These are phyloP conservation scores for Oryza australiensis DNA, from an alignment of 176 grass and related monocot species.

Conservation along the genomic window DNA sequence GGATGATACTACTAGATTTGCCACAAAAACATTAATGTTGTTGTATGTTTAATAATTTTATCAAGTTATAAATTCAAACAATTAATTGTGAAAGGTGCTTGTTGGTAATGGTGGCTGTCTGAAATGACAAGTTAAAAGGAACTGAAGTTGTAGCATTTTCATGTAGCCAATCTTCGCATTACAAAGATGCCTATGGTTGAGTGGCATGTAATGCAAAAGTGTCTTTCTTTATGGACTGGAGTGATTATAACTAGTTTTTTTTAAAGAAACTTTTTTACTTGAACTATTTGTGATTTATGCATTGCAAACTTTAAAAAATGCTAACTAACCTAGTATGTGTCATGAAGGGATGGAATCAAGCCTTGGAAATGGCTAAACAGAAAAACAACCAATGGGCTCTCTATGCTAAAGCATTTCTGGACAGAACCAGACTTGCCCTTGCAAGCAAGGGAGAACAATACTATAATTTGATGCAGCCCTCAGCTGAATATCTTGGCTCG, in stretches of 20 bases:
- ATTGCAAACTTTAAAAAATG: slow-evolving; percentile 10
- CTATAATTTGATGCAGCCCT: slow-evolving; percentile 79
- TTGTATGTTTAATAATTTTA: not conserved
- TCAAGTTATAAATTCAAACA: not conserved
- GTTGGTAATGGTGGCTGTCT: not conserved
- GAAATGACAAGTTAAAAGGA: not conserved
- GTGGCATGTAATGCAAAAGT: slow-evolving; percentile 24
- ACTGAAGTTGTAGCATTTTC: not conserved
- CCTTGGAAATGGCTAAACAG: slow-evolving; percentile 73
- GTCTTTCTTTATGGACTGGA: not conserved
- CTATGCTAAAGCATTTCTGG: slow-evolving; percentile 92
- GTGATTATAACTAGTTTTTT: not conserved
- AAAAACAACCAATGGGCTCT: slow-evolving; percentile 84
- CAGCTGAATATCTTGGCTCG: slow-evolving; percentile 94
- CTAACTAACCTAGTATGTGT: slow-evolving; percentile 32
- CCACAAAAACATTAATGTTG: not conserved
- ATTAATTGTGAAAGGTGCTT: not conserved
- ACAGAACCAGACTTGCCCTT: slow-evolving; percentile 91
- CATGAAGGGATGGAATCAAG: slow-evolving; percentile 92
- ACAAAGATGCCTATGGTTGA: not conserved
- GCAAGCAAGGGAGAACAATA: slow-evolving; percentile 88
- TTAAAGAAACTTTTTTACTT: not conserved
- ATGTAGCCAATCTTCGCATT: not conserved
- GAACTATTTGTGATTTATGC: slow-evolving; percentile 20
- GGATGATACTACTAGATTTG: not conserved